Evolutionary conservation across 2,329 filamentous ascomycete genomes (phyloP), one percentile per base, ranked within the genome.

Genomic region (Diaporthe amygdali): DNA sequence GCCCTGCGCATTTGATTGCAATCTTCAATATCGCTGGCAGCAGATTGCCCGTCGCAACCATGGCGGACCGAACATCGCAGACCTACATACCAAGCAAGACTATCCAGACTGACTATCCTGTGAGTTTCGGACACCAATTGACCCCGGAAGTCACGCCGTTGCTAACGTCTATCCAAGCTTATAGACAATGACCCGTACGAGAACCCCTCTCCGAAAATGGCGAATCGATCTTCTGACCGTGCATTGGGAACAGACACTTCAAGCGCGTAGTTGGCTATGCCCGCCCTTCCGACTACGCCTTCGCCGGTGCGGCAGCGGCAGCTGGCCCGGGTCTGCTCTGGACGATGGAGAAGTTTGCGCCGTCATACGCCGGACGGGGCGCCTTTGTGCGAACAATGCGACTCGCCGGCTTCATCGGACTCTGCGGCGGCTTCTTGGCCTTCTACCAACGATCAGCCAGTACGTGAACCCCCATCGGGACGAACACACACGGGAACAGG

Each of bases 111-210:
- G 92, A 96, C 73, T 98, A 94, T 82, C 96, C 96, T 71, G 96
- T 98, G 86, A 79, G 94, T 86, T 69, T 75, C 70, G 9, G 51
- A 41, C 37, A 10, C 54, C 71, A 77, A 78, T 78, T 75, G 73
- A 68, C 46, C 68, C 41, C 47, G 69, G 75, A 64, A 67, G 8
- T 56, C 74, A 66, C 72, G 74, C 75, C 74, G 37, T 56, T 47
- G 68, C 72, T 74, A 74, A 78, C 76, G 75, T 71, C 70, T 61
- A 59, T 68, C 72, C 71, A 76, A 99, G 96, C 93, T 98, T 86
- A 98, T 99, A 84, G 96, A 99, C 87, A 97, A 94, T 86, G 96
- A 99, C 84, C 96, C 96, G 95, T 98, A 95, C 81, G 92, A 83
- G 74, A 70, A 71, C 76, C 70, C 76, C 61, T 22, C 63, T 66